phyloP scores from a whole-genome alignment of 164 flowering plant genomes.

The Echeveria elegans region DNA sequence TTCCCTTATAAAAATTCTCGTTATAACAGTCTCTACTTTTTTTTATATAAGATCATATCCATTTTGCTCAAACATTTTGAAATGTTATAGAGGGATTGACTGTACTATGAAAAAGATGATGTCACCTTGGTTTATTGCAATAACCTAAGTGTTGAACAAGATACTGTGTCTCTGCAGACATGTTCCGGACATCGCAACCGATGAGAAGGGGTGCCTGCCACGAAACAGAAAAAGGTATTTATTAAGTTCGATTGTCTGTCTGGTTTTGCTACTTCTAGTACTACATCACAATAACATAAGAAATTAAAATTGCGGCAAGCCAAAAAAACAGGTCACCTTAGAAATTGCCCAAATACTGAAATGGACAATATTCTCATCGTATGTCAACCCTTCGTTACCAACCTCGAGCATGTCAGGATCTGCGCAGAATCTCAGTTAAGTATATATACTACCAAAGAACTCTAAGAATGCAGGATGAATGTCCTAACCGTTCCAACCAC shows the following conservation, averaged over 20 bases:
- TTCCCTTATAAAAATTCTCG: too few species aligned
- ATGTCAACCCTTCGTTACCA: too few species aligned
- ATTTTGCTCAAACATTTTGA: too few species aligned
- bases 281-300: too few species aligned
- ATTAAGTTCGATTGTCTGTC: background rate
- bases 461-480: background rate
- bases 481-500: constrained; percentile 86
- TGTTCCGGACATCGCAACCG: constrained; percentile 71
- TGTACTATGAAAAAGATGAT: too few species aligned
- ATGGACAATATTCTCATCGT: constrained; percentile 56
- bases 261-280: background rate
- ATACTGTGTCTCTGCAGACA: constrained; percentile 63
- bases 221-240: too few species aligned
- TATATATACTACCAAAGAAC: too few species aligned
- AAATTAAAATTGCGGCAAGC: background rate
- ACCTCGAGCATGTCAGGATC: constrained; percentile 71
- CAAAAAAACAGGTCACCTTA: constrained; percentile 33
- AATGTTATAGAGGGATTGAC: too few species aligned
- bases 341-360: constrained; percentile 88
- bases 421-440: constrained; percentile 14
- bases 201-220: constrained; percentile 83
- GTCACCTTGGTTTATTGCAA: constrained; percentile 78
- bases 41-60: too few species aligned
- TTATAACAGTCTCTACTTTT: too few species aligned
- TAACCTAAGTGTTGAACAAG: constrained; percentile 61